Percentiles rank a stretch among this genome's conserved stretches.
Evolutionary conservation across 2,329 filamentous ascomycete genomes (phyloP).

Genomic region (Cladorrhinum sp.): DNA sequence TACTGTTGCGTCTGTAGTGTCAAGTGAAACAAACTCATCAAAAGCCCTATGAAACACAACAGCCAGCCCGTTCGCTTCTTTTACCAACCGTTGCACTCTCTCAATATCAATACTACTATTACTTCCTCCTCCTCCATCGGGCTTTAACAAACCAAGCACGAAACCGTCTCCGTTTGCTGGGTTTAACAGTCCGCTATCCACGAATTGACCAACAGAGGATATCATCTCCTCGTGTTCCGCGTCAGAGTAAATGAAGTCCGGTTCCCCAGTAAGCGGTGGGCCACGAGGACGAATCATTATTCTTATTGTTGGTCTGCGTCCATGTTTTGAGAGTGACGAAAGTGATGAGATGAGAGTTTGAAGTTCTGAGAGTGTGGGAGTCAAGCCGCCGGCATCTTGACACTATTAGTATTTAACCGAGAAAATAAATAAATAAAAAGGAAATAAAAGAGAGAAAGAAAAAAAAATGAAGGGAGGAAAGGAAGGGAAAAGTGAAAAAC

Average conservation of each 20-base stretch:
- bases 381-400: constrained; percentile 46
- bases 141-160: constrained; percentile 51
- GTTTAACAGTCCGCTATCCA: constrained; percentile 37
- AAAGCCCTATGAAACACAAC: constrained; percentile 58
- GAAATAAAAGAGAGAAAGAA: no score
- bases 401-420: no score
- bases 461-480: background rate
- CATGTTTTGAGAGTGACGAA: constrained; percentile 14
- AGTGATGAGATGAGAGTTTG: constrained; percentile 24
- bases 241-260: constrained; percentile 49
- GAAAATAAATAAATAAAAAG: no score
- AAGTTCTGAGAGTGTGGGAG: constrained; percentile 44
- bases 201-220: constrained; percentile 38
- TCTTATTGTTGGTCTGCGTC: constrained; percentile 45
- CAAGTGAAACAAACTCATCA: constrained; percentile 42
- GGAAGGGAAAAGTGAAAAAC: background rate
- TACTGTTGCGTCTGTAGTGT: constrained; percentile 10
- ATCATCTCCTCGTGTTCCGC: constrained; percentile 45
- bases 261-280: constrained; percentile 25
- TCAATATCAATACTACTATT: constrained; percentile 45
- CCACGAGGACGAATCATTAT: constrained; percentile 56
- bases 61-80: constrained; percentile 39
- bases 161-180: constrained; percentile 50
- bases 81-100: constrained; percentile 41
- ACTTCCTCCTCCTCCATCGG: no score